These are phyloP conservation scores for Termitomyces bulborhizus DNA, from an alignment of 768 basidiomycete genomes.

Conservation along the genomic window DNA sequence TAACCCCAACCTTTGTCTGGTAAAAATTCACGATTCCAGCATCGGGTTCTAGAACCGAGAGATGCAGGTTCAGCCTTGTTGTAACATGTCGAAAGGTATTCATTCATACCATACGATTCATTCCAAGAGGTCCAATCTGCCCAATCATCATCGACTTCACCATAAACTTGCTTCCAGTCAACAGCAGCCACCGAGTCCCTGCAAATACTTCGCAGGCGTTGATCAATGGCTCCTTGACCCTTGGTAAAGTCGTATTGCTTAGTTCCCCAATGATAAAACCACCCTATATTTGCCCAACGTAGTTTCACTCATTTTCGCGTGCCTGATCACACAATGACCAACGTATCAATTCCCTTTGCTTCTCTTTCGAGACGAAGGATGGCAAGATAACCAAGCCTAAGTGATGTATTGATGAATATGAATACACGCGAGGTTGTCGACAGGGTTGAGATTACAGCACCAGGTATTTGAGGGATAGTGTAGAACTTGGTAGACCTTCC, in stretches of 20 bases:
- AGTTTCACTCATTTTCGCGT: slow-evolving; percentile 70
- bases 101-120: slow-evolving; percentile 65
- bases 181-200: slow-evolving; percentile 53
- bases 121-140: slow-evolving; percentile 72
- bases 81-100: not conserved
- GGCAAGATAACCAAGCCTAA: slow-evolving; percentile 85
- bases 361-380: slow-evolving; percentile 50
- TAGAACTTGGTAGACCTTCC: slow-evolving; percentile 29
- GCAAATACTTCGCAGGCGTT: slow-evolving; percentile 52
- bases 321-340: slow-evolving; percentile 79
- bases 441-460: slow-evolving; percentile 28
- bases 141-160: slow-evolving; percentile 37
- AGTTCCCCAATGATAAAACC: slow-evolving; percentile 95
- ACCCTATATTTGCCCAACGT: slow-evolving; percentile 95
- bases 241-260: slow-evolving; percentile 90
- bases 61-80: not conserved
- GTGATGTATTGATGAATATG: slow-evolving; percentile 14
- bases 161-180: slow-evolving; percentile 67
- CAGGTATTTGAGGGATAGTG: slow-evolving; percentile 49
- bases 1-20: slow-evolving; percentile 52
- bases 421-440: slow-evolving; percentile 1
- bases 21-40: slow-evolving; percentile 98
- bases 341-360: slow-evolving; percentile 63
- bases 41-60: slow-evolving; percentile 64
- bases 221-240: slow-evolving; percentile 57